These are phyloP conservation scores for Lentinula guzmanii DNA, from an alignment of 768 basidiomycete genomes.

Conservation along the genomic window DNA sequence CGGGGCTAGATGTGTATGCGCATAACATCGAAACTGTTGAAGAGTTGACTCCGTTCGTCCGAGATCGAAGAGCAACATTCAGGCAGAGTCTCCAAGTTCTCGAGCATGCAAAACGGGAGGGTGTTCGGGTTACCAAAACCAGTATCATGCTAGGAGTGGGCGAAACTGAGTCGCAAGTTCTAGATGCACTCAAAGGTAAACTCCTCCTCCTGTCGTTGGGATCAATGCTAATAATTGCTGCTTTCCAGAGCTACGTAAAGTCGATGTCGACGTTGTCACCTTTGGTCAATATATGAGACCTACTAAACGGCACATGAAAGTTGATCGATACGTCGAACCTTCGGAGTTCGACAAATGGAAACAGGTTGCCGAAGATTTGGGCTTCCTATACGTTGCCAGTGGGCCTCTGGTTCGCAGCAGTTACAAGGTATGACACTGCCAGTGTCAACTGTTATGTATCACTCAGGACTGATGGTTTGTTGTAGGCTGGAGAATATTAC, in stretches of 20 bases:
- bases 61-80: slow-evolving; percentile 91
- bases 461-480: slow-evolving; percentile 6
- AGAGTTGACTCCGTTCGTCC: slow-evolving; percentile 87
- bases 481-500: slow-evolving; percentile 91
- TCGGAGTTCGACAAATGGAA: slow-evolving; percentile 93
- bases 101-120: slow-evolving; percentile 76
- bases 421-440: slow-evolving; percentile 70
- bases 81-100: slow-evolving; percentile 78
- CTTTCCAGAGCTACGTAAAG: slow-evolving; percentile 71
- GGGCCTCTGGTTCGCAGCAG: slow-evolving; percentile 94
- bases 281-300: slow-evolving; percentile 99
- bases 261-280: slow-evolving; percentile 93
- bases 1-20: slow-evolving; percentile 95
- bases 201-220: neutral
- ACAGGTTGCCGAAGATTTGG: slow-evolving; percentile 82
- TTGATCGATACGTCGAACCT: slow-evolving; percentile 92
- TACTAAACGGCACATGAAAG: slow-evolving; percentile 99
- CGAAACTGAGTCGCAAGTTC: slow-evolving; percentile 77
- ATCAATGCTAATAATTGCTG: neutral
- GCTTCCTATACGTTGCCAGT: slow-evolving; percentile 96
- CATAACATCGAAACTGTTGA: slow-evolving; percentile 98
- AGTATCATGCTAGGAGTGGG: slow-evolving; percentile 99
- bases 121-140: slow-evolving; percentile 89
- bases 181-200: slow-evolving; percentile 78
- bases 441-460: neutral